These are phyloP conservation scores for Tylopilus felleus DNA, from an alignment of 768 basidiomycete species.

Conservation along the genomic window DNA sequence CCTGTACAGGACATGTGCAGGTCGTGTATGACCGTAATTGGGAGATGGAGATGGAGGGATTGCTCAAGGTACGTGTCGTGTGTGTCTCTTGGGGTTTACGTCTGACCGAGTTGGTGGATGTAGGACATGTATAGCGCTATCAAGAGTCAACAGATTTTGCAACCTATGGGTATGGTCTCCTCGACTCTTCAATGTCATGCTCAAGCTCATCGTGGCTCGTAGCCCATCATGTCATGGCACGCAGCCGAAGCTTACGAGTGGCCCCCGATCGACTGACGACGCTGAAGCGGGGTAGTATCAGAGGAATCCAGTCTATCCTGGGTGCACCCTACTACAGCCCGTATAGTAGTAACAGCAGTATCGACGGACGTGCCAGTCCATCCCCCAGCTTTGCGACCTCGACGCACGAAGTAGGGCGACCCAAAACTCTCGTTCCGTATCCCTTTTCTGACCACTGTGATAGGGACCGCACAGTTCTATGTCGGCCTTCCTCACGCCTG, in stretches of 20 bases:
- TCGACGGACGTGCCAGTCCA: conserved; percentile 89
- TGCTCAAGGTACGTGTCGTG: conserved; percentile 66
- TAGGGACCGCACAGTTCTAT: conserved; percentile 62
- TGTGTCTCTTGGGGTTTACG: neutral
- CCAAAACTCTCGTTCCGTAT: neutral
- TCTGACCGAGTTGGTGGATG: neutral
- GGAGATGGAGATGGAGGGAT: conserved; percentile 82
- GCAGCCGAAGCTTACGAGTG: conserved; percentile 70
- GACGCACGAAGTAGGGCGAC: conserved; percentile 63
- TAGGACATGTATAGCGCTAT: conserved; percentile 95
- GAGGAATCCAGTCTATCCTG: conserved; percentile 81
- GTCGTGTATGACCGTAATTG: conserved; percentile 62
- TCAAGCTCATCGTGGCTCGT: conserved; percentile 44
- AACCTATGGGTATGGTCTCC: conserved; percentile 57
- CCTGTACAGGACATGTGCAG: conserved; percentile 32
- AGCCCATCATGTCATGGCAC: conserved; percentile 42
- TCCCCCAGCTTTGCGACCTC: conserved; percentile 90
- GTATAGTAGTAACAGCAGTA: conserved; percentile 79
- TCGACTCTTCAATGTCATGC: conserved; percentile 27
- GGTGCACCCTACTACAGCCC: conserved; percentile 67
- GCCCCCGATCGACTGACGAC: conserved; percentile 69
- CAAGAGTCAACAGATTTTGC: conserved; percentile 86
- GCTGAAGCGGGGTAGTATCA: conserved; percentile 88
- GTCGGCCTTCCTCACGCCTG: conserved; percentile 71
- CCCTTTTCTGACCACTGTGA: conserved; percentile 11